Conservation (phyloP, 2,329 filamentous ascomycete genomes). For the Colletotrichum higginsianum region DNA sequence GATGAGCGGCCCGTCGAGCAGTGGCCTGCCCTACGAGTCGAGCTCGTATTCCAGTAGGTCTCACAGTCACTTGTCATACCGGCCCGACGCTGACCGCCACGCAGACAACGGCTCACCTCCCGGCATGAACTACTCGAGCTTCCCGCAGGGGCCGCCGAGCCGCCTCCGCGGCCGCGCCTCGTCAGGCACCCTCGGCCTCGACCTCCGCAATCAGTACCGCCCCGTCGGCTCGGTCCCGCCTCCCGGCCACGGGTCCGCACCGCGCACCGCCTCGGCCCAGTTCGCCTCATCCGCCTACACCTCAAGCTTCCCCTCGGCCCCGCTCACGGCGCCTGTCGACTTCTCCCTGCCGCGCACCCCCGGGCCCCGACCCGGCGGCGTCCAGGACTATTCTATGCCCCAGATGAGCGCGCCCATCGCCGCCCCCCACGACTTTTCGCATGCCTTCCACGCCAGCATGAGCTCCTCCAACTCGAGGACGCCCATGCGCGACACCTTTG, state of each 20-base stretch:
- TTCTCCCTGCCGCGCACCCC: slow-evolving; percentile 64
- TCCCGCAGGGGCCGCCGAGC: slow-evolving; percentile 60
- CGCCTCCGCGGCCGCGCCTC: slow-evolving; percentile 66
- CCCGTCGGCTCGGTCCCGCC: slow-evolving; percentile 52
- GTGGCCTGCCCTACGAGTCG: slow-evolving; percentile 65
- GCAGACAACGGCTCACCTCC: slow-evolving; percentile 65
- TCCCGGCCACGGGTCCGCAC: slow-evolving; percentile 49
- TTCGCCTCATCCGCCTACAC: slow-evolving; percentile 55
- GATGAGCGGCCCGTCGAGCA: slow-evolving; percentile 57
- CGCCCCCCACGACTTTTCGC: slow-evolving; percentile 66
- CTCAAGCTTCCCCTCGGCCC: slow-evolving; percentile 67
- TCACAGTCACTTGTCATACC: not conserved
- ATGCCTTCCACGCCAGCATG: slow-evolving; percentile 62
- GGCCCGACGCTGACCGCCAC: slow-evolving; percentile 43
- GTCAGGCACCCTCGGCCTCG: slow-evolving; percentile 61
- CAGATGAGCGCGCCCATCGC: slow-evolving; percentile 70
- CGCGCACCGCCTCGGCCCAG: slow-evolving; percentile 47
- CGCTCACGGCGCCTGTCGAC: slow-evolving; percentile 68
- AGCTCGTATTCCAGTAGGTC: slow-evolving; percentile 67
- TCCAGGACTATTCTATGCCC: slow-evolving; percentile 65
- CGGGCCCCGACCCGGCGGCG: slow-evolving; percentile 52
- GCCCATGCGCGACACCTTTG: slow-evolving; percentile 62
- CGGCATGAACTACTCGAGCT: slow-evolving; percentile 65
- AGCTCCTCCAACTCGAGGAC: slow-evolving; percentile 53
- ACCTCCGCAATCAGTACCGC: slow-evolving; percentile 63